phyloP scores from a whole-genome alignment of 2,329 filamentous ascomycete genomes.

The Fusarium sublunatum region DNA sequence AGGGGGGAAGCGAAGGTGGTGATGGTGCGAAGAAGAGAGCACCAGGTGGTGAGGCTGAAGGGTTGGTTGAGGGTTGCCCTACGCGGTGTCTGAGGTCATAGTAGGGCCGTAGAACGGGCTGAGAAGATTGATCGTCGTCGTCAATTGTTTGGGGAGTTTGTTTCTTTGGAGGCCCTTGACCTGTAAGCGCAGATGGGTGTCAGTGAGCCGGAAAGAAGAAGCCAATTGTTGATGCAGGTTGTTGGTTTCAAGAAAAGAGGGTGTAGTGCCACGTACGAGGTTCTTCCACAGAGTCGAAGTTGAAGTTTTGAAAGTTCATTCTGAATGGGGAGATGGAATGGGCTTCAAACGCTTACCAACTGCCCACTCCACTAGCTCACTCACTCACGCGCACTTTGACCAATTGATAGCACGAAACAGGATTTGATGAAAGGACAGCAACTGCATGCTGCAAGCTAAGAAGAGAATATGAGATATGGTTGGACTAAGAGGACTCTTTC shows the following conservation, averaged over 20 bases:
- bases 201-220: conserved; percentile 34
- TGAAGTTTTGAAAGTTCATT: conserved; percentile 55
- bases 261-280: conserved; percentile 50
- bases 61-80: conserved; percentile 33
- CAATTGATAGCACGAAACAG: conserved; percentile 51
- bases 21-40: conserved; percentile 52
- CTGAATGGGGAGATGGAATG: conserved; percentile 35
- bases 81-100: conserved; percentile 43
- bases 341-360: conserved; percentile 40
- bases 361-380: conserved; percentile 49
- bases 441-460: conserved; percentile 47
- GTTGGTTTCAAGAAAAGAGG: conserved; percentile 7
- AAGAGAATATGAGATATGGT: conserved; percentile 48
- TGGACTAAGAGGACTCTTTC: conserved; percentile 46
- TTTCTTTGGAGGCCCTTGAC: conserved; percentile 42
- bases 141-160: conserved; percentile 38
- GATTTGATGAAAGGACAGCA: conserved; percentile 45
- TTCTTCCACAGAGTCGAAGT: conserved; percentile 53
- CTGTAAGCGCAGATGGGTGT: conserved; percentile 37
- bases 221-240: conserved; percentile 17
- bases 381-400: conserved; percentile 44
- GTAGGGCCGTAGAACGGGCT: conserved; percentile 43
- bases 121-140: conserved; percentile 42
- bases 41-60: conserved; percentile 51
- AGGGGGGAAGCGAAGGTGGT: conserved; percentile 50